These are phyloP conservation scores for Ogataea wickerhamii DNA, from an alignment of 805 yeast species.

Conservation along the genomic window DNA sequence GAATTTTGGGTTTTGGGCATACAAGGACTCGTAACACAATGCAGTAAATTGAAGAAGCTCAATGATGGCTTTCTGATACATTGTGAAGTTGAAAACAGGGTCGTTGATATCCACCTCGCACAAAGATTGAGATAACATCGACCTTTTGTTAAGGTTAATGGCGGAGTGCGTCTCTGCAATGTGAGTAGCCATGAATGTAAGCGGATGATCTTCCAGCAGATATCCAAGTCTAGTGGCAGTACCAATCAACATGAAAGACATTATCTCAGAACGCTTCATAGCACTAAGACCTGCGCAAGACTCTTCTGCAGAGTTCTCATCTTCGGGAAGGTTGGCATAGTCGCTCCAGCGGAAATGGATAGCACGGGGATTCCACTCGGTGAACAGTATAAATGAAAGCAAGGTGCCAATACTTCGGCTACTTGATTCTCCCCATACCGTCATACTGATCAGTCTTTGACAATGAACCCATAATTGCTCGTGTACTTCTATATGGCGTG, in stretches of 20 bases:
- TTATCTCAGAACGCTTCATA: slow-evolving; percentile 78
- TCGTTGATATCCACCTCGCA: slow-evolving; percentile 55
- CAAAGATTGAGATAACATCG: slow-evolving; percentile 71
- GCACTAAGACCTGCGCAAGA: slow-evolving; percentile 76
- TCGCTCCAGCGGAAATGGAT: slow-evolving; percentile 87
- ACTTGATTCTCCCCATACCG: slow-evolving; percentile 93
- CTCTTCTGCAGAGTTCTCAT: slow-evolving; percentile 35
- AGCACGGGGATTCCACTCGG: slow-evolving; percentile 96
- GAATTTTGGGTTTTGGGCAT: slow-evolving; percentile 58
- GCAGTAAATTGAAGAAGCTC: slow-evolving; percentile 77
- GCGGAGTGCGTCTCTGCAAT: slow-evolving; percentile 80
- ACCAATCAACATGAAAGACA: slow-evolving; percentile 94
- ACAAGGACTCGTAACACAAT: slow-evolving; percentile 78
- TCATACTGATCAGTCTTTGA: slow-evolving; percentile 74
- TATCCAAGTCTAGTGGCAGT: slow-evolving; percentile 83
- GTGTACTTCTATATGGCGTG: slow-evolving; percentile 58
- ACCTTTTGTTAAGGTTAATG: slow-evolving; percentile 72
- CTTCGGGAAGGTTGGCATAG: slow-evolving; percentile 65
- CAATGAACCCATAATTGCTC: slow-evolving; percentile 81
- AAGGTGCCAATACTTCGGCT: slow-evolving; percentile 85
- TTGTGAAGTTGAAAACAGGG: slow-evolving; percentile 48
- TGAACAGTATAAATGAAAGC: slow-evolving; percentile 74
- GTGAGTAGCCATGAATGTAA: slow-evolving; percentile 79
- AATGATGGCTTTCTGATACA: slow-evolving; percentile 68
- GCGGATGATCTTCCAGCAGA: slow-evolving; percentile 67